phyloP scores from a whole-genome alignment of 768 basidiomycete species.

The Boletus insuetus region DNA sequence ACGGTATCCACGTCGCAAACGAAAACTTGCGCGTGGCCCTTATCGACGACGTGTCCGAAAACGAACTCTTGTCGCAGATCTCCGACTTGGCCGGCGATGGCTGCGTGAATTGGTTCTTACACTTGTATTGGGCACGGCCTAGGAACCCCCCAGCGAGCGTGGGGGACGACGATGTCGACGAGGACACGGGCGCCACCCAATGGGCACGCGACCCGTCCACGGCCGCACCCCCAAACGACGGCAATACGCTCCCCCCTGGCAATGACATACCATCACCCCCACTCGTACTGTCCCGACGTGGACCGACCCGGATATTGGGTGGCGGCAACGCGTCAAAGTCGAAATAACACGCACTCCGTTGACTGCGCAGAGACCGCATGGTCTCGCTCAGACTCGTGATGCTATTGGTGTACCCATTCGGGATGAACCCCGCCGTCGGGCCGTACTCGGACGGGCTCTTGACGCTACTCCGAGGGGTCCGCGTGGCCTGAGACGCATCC shows the following conservation, averaged over 20 bases:
- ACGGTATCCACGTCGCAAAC: slow-evolving; percentile 18
- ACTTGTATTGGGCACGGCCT: slow-evolving; percentile 31
- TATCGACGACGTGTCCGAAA: background rate
- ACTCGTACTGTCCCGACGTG: background rate
- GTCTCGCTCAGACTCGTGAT: slow-evolving; percentile 7
- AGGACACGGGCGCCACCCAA: background rate
- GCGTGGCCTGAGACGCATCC: slow-evolving; percentile 1
- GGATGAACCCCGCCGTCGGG: slow-evolving; percentile 32
- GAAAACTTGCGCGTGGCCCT: background rate
- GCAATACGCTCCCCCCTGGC: background rate
- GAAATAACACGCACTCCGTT: slow-evolving; percentile 19
- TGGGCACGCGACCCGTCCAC: background rate
- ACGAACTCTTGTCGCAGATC: background rate
- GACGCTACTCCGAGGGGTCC: background rate
- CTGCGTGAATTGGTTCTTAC: slow-evolving; percentile 13
- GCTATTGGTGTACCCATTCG: slow-evolving; percentile 10
- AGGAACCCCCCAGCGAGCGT: slow-evolving; percentile 1
- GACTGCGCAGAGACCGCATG: slow-evolving; percentile 12
- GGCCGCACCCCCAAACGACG: background rate
- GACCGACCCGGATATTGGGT: background rate
- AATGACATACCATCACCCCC: background rate
- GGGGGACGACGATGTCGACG: background rate
- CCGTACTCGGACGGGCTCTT: slow-evolving; percentile 14
- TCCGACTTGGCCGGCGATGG: background rate
- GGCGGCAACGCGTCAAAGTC: slow-evolving; percentile 30